Conservation (phyloP, 495 filamentous ascomycete genomes). For the Daldinia loculata region DNA sequence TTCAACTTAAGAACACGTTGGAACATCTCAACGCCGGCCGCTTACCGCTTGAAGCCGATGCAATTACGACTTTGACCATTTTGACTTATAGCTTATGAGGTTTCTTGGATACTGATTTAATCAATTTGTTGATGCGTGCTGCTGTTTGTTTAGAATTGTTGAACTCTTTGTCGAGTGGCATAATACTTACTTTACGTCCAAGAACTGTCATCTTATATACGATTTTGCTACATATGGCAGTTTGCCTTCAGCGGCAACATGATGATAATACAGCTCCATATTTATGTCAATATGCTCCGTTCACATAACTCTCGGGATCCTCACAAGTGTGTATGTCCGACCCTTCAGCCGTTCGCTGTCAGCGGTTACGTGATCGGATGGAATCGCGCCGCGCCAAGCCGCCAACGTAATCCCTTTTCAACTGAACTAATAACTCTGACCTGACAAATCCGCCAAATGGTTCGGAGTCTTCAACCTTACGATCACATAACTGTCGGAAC, state of each 20-base stretch:
- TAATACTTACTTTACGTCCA: background rate
- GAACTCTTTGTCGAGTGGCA: background rate
- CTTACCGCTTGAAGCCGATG: conserved; percentile 59
- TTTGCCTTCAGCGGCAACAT: background rate
- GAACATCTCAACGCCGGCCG: background rate
- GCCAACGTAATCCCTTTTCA: background rate
- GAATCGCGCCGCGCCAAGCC: conserved; percentile 25
- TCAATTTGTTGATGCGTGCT: no score
- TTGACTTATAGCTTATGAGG: background rate
- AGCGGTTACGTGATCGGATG: conserved; percentile 34
- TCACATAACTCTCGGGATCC: background rate
- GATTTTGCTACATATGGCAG: background rate
- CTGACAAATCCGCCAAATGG: background rate
- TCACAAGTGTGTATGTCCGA: background rate
- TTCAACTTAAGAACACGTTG: background rate
- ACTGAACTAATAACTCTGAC: background rate
- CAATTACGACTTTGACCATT: conserved; percentile 65
- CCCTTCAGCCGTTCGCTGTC: background rate
- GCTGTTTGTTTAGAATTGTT: background rate
- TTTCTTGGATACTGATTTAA: background rate
- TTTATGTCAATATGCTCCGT: background rate
- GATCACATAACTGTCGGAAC: conserved; percentile 18
- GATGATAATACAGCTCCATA: background rate
- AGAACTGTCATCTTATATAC: background rate
- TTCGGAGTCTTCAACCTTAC: background rate